Base-by-base conservation (phyloP, 2,329 filamentous ascomycete species). In the Erysiphe pulchra region DNA sequence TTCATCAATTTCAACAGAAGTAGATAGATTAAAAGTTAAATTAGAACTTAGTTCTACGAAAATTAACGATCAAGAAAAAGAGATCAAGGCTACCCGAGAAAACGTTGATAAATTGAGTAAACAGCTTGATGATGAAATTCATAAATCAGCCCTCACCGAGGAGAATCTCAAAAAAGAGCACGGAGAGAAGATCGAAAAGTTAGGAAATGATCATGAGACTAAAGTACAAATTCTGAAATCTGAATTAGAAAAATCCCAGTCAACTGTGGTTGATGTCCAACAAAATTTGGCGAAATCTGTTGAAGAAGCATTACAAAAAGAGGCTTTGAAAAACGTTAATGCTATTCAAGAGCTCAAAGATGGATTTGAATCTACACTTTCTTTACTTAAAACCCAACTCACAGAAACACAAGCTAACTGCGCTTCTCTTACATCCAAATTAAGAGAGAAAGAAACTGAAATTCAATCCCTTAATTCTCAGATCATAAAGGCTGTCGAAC, bases 11-110 rank as follows among this genome's bases (percentile, higher is more conserved):
- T 56, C 65, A 17, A 75, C 72, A 59, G 71, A 73, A 53, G 61
- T 71, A 3, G 73, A 77, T 44, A 67, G 72, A 41, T 63, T 78
- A 39, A 77, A 73, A 61, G 58, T 63, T 8, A 75, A 75, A 59
- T 62, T 78, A 18, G 62, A 64, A 4, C 65, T 70, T 31, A 73
- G 70, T 50, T 71, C 77, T 53, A 57, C 65, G 7, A 69, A 75
- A 54, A 68, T 77, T 10, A 65, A 69, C 46, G 59, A 67, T 12
- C 64, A 77, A 30, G 73, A 71, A 56, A 62, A 63, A 6, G 68
- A 77, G 52, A 66, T 77, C 43, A 60, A 66, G 47, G 59, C 65
- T 9, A 72, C 70, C 0, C 63, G 75, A 54, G 67, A 66, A 44
- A 75, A 69, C 53, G 64, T 77, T 46, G 55, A 64, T 2, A 65